Base-by-base conservation (phyloP, 73 alveolate species). In the Breviolum minutum region DNA sequence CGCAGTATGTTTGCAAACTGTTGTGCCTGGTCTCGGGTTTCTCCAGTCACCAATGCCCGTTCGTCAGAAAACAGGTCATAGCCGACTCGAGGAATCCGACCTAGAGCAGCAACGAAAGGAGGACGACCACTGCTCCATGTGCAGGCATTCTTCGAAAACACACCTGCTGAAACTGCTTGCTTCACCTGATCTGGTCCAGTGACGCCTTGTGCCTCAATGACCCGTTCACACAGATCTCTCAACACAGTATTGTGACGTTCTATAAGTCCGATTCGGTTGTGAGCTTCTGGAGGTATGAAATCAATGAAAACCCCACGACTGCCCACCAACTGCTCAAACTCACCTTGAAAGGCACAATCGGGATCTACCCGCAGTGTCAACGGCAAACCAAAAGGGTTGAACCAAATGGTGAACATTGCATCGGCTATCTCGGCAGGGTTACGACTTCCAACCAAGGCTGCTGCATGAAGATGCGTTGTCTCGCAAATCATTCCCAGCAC, bases 401-500 rank as follows among this genome's bases (percentile, higher is more conserved):
- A n/a, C 87, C 87, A 79, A 0, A 79, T 79, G 11, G 29, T 63
- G 64, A 27, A 29, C 13, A 79, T 60, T 24, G 29, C 11, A 16
- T 79, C 26, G 63, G 40, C 64, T 9, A 79, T 63, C 2, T 79
- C 87, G 27, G 87, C 63, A 4, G 87, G 87, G 26, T 26, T 29
- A 17, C 87, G 11, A n/a, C 29, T 14, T 2, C 2, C 20, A 17
- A 79, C 29, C 29, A n/a, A 60, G n/a, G 29, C 40, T 24, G 29
- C 20, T 7, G 87, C 87, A n/a, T 79, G 87, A 63, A 30, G 40
- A 63, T 26, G 11, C n/a, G 87, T 79, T 6, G 87, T 63, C 87
- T 79, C 87, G 66, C 87, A 79, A n/a, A 63, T 27, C 64, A 79
- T 1, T 60, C 87, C 87, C 29, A 79, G 63, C 64, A 79, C 87